Base-by-base conservation (phyloP, 345 rosid genomes). In the Hibiscus trionum region DNA sequence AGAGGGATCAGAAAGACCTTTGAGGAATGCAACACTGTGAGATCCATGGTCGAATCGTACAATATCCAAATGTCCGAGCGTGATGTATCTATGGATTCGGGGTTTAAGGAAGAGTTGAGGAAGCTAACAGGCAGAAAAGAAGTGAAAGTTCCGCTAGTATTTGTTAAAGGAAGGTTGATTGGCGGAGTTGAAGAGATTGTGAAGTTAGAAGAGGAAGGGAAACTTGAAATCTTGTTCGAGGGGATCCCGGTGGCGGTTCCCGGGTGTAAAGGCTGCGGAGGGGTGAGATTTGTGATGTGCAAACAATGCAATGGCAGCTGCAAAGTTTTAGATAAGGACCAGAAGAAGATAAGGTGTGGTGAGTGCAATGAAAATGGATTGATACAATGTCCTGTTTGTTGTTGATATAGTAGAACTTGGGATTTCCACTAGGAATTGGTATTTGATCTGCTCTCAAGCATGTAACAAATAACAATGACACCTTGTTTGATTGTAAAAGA, bases 331-430 rank as follows among this genome's bases (percentile, higher is more conserved):
- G 91, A 82, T 69, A 70, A 59, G 59, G 76, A 76, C 29, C 77
- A 73, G 78, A 82, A 81, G 81, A 84, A 73, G 73, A 88, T 92
- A 55, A 90, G 78, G 80, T 96, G 99, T 73, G 82, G 87, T 24
- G 87, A 79, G 72, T 96, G 99, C 79, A 96, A 96, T 80, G 99
- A 93, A 79, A 96, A 96, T 83, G 99, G 99, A 50, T 83, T 96
- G 84, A 81, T 89, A 39, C 83, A 81, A 0, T 96, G 99, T 72
- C 93, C 93, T 46, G 17, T 88, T 69, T 95, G 99, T 69, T 84
- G 91, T 72, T 95, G 59, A 77, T 69, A 70, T 70, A 10, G 29
- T 19, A 49, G 44, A 21, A 65, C 16, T 42, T 17, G 53, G 47
- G 15, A 12, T 60, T 58, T n/a, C 33, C 60, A 61, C 52, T 50